phyloP scores from a whole-genome alignment of 2,329 filamentous ascomycete species.

The Cytospora piceicola region DNA sequence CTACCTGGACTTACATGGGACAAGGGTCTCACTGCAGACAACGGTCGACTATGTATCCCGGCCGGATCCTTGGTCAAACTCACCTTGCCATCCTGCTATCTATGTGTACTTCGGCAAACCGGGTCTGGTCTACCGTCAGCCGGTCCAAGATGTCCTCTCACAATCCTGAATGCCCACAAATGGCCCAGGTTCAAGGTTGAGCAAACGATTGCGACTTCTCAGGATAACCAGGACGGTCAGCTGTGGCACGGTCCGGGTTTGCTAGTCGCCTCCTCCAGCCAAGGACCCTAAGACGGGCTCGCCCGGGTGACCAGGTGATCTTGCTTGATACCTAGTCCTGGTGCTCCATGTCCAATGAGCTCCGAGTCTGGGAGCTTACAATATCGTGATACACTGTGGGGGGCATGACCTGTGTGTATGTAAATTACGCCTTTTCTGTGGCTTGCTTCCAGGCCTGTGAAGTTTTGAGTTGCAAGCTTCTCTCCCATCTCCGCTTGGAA shows the following conservation, averaged over 20 bases:
- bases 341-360: slow-evolving; percentile 27
- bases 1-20: slow-evolving; percentile 20
- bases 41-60: slow-evolving; percentile 1
- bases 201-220: slow-evolving; percentile 15
- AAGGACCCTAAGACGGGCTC: slow-evolving; percentile 25
- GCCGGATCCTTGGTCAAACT: slow-evolving; percentile 5
- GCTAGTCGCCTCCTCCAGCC: slow-evolving; percentile 15
- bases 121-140: slow-evolving; percentile 13
- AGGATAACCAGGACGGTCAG: slow-evolving; percentile 17
- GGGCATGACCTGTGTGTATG: slow-evolving; percentile 29
- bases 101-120: slow-evolving; percentile 23
- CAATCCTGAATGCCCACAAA: neutral
- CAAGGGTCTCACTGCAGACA: slow-evolving; percentile 22
- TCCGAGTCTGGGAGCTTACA: slow-evolving; percentile 7
- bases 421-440: slow-evolving; percentile 14
- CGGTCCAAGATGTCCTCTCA: slow-evolving; percentile 7
- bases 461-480: neutral
- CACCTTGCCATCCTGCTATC: slow-evolving; percentile 12
- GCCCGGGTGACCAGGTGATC: slow-evolving; percentile 25
- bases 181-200: slow-evolving; percentile 12
- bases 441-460: slow-evolving; percentile 22
- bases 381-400: slow-evolving; percentile 28
- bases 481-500: slow-evolving; percentile 11
- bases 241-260: slow-evolving; percentile 22
- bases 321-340: slow-evolving; percentile 21